Evolutionary conservation across 192 early-diverging fungal species (phyloP).

Genomic region (Umbelopsis isabellina): DNA sequence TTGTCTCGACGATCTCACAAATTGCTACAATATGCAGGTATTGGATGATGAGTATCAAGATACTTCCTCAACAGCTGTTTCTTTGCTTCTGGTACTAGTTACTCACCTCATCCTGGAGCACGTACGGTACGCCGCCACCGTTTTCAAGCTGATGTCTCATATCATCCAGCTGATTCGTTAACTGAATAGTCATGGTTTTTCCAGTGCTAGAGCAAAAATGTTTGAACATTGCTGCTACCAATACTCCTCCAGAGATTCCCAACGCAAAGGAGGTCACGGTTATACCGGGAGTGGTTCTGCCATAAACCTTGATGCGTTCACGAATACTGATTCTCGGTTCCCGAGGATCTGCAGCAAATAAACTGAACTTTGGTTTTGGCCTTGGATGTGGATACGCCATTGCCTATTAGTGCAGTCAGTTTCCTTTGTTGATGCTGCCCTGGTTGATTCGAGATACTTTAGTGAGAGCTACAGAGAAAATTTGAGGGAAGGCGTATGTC

Average conservation of each 20-base stretch:
- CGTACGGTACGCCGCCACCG: neutral
- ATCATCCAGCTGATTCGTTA: neutral
- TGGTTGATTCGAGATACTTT: too few relatives aligned
- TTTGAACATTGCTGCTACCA: conserved; percentile 6
- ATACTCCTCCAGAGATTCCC: neutral
- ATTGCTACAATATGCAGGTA: neutral
- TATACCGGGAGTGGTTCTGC: neutral
- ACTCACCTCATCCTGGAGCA: conserved; percentile 16
- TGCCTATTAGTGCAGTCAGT: neutral
- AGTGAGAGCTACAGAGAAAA: too few relatives aligned
- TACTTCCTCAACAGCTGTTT: neutral
- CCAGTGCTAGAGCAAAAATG: neutral
- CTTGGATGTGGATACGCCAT: conserved; percentile 8
- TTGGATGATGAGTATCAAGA: neutral
- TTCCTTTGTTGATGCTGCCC: neutral
- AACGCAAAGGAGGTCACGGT: conserved; percentile 6
- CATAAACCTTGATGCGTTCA: neutral
- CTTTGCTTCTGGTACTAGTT: neutral
- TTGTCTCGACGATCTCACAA: conserved; percentile 1
- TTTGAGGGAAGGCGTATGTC: too few relatives aligned
- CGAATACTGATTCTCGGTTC: neutral
- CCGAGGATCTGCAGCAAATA: conserved; percentile 8
- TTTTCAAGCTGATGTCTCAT: conserved; percentile 17
- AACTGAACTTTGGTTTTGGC: conserved; percentile 1
- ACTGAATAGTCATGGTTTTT: neutral